These are phyloP conservation scores for Fragilariopsis cylindrus DNA, from an alignment of 108 stramenopile species.

Conservation along the genomic window DNA sequence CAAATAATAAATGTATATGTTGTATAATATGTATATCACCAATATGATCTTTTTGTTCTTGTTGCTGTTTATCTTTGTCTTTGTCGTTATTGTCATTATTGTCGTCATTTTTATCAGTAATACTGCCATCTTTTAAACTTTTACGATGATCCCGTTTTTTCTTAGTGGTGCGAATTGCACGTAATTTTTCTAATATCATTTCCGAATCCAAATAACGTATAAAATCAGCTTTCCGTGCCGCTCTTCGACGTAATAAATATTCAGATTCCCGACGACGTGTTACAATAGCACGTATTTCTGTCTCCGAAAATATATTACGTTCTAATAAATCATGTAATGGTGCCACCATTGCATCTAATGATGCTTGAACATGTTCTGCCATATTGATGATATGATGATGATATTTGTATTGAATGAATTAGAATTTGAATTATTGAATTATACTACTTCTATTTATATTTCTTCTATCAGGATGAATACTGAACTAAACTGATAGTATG, in stretches of 20 bases:
- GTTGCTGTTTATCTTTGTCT: constrained; percentile 25
- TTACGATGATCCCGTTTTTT: constrained; percentile 43
- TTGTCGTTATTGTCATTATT: constrained; percentile 22
- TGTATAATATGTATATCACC: constrained; percentile 80
- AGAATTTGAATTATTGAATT: too few relatives aligned
- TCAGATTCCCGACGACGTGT: constrained; percentile 81
- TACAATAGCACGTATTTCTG: constrained; percentile 79
- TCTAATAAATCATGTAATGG: constrained; percentile 75
- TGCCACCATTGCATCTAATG: constrained; percentile 86
- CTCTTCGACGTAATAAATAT: constrained; percentile 64
- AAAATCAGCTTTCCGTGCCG: constrained; percentile 70
- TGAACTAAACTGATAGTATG: too few relatives aligned
- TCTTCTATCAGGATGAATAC: too few relatives aligned
- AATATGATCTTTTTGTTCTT: constrained; percentile 29
- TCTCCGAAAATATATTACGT: constrained; percentile 65
- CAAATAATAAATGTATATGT: constrained; percentile 80
- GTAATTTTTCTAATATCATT: constrained; percentile 61
- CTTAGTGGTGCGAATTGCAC: constrained; percentile 58
- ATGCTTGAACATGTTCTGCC: constrained; percentile 88
- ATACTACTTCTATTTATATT: too few relatives aligned
- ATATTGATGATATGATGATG: constrained; percentile 32
- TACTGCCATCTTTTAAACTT: constrained; percentile 23
- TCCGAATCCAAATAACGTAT: constrained; percentile 80
- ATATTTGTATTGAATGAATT: too few relatives aligned
- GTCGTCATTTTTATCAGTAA: constrained; percentile 28